A percentile compares a stretch with the other conserved stretches of the same genome.
Evolutionary conservation across 202 grass and related monocot species (phyloP).

Genomic region (Hordeum pubiflorum): DNA sequence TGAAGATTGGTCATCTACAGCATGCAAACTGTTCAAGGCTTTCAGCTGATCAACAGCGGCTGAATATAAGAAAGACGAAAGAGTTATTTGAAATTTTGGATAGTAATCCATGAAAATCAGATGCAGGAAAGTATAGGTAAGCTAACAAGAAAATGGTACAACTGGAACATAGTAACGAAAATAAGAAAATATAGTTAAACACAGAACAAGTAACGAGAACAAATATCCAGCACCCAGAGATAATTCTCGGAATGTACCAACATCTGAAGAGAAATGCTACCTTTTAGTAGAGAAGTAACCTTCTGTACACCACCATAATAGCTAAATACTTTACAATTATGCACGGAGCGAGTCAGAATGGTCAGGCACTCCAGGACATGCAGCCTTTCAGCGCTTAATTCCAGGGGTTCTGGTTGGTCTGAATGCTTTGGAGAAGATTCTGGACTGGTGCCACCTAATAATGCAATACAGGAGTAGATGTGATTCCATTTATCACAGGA

Average conservation of each 20-base stretch:
- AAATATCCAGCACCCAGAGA: not conserved
- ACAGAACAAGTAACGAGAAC: not conserved
- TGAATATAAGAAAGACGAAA: slow-evolving; percentile 42
- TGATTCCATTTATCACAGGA: slow-evolving; percentile 23
- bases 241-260: slow-evolving; percentile 13
- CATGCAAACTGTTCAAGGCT: slow-evolving; percentile 50
- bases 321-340: slow-evolving; percentile 88
- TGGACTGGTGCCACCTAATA: slow-evolving; percentile 52
- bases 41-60: slow-evolving; percentile 73
- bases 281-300: slow-evolving; percentile 81
- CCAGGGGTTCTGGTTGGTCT: slow-evolving; percentile 39
- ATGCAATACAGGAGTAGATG: slow-evolving; percentile 29
- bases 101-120: slow-evolving; percentile 6
- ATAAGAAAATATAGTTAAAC: slow-evolving; percentile 11
- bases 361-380: slow-evolving; percentile 63
- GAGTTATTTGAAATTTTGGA: slow-evolving; percentile 7
- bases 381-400: slow-evolving; percentile 52
- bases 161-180: slow-evolving; percentile 8
- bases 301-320: slow-evolving; percentile 90
- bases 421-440: slow-evolving; percentile 43
- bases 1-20: slow-evolving; percentile 48
- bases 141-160: not conserved
- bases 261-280: slow-evolving; percentile 32
- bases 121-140: not conserved
- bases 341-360: slow-evolving; percentile 73